These are phyloP conservation scores for Aspergillus sp. DNA, from an alignment of 2,329 filamentous ascomycete genomes.

Conservation along the genomic window DNA sequence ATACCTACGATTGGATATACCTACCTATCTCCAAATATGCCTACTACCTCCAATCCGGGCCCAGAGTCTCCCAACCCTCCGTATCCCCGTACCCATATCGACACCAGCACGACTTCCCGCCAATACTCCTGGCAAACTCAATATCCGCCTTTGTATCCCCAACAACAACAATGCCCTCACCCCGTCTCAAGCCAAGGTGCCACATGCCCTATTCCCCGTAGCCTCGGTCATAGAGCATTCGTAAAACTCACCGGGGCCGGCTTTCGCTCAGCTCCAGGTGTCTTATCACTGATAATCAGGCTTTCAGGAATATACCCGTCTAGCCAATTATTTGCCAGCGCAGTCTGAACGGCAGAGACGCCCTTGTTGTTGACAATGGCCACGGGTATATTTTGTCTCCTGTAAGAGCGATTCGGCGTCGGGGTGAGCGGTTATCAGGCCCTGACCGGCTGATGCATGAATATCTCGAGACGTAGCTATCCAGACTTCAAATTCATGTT, in stretches of 20 bases:
- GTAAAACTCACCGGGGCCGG: constrained; percentile 14
- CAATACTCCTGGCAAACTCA: constrained; percentile 14
- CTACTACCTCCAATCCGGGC: neutral
- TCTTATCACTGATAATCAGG: constrained; percentile 14
- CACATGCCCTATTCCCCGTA: neutral
- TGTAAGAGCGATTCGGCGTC: constrained; percentile 15
- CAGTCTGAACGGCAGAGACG: constrained; percentile 16
- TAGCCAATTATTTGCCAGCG: constrained; percentile 2
- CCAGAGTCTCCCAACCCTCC: neutral
- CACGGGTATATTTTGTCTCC: constrained; percentile 9
- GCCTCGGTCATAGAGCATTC: constrained; percentile 15
- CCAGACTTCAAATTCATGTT: constrained; percentile 14
- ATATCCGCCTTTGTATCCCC: constrained; percentile 19
- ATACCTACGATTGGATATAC: neutral
- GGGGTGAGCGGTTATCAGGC: constrained; percentile 17
- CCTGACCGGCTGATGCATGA: constrained; percentile 21
- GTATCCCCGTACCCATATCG: constrained; percentile 9
- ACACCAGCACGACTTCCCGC: constrained; percentile 13
- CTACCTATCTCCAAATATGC: neutral
- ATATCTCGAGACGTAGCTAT: constrained; percentile 19
- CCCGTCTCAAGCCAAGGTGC: neutral
- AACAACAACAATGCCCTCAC: constrained; percentile 5
- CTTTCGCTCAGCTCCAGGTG: constrained; percentile 9
- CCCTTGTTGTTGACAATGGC: constrained; percentile 26
- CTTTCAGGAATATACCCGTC: neutral